Evolutionary conservation across 2,329 filamentous ascomycete genomes (phyloP).

Genomic region (Sphaceloma murrayae): DNA sequence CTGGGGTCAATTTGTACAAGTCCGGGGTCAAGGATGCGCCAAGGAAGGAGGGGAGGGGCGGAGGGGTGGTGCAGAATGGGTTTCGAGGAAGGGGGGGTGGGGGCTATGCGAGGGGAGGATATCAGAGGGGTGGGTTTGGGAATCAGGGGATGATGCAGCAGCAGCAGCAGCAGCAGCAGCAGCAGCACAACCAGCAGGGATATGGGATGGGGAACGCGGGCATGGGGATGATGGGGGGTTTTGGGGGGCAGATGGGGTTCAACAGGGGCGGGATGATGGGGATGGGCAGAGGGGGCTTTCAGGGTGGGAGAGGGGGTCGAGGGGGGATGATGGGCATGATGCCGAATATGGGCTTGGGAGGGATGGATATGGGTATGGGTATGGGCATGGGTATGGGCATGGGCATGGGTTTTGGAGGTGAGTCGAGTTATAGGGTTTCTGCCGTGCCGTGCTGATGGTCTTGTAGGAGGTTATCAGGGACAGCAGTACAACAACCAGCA

Average conservation of each 20-base stretch:
- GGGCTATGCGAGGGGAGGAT: too few relatives aligned
- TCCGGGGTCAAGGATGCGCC: constrained; percentile 81
- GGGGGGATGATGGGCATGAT: constrained; percentile 43
- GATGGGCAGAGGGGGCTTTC: constrained; percentile 14
- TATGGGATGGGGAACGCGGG: constrained; percentile 10
- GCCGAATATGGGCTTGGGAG: constrained; percentile 29
- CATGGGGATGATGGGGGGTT: constrained; percentile 14
- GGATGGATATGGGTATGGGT: constrained; percentile 29
- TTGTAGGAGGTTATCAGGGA: constrained; percentile 52
- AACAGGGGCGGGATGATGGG: constrained; percentile 20
- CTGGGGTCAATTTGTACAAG: constrained; percentile 75
- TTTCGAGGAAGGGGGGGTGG: too few relatives aligned
- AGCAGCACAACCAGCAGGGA: constrained; percentile 23
- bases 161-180: constrained; percentile 35
- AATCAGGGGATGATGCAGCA: too few relatives aligned
- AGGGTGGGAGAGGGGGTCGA: constrained; percentile 32
- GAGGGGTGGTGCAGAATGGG: too few relatives aligned
- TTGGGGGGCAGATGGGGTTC: constrained; percentile 15
- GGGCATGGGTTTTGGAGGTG: constrained; percentile 37
- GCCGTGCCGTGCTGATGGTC: constrained; percentile 29
- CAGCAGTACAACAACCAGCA: constrained; percentile 63
- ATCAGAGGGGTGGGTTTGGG: constrained; percentile 20
- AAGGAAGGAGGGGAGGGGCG: too few relatives aligned
- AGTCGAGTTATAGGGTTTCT: constrained; percentile 2
- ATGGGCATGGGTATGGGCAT: constrained; percentile 39